Evolutionary conservation across 805 yeast species (phyloP).

Genomic region (Priceomyces haplophilus): DNA sequence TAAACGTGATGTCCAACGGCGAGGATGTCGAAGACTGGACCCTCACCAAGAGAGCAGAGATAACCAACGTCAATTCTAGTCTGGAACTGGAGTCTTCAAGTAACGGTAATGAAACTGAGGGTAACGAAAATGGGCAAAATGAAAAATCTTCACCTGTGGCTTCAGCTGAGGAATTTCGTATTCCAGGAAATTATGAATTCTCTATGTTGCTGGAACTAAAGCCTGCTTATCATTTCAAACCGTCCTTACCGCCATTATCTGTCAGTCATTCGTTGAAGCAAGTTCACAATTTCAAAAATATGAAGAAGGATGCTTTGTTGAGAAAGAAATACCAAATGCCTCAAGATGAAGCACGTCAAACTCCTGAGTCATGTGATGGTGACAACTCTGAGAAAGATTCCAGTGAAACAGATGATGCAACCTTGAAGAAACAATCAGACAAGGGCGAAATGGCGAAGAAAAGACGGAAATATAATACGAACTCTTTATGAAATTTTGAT

Average conservation of each 20-base stretch:
- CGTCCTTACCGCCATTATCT: conserved; percentile 38
- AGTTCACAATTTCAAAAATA: conserved; percentile 11
- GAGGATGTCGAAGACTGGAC: conserved; percentile 56
- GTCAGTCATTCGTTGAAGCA: conserved; percentile 30
- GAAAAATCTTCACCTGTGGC: not conserved
- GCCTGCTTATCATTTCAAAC: conserved; percentile 27
- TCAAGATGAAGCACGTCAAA: conserved; percentile 10
- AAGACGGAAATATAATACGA: conserved; percentile 4
- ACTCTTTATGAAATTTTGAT: not conserved
- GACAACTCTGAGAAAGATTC: conserved; percentile 14
- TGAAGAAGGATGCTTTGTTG: conserved; percentile 10
- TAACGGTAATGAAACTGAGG: not conserved
- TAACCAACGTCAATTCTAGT: conserved; percentile 13
- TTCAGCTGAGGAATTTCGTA: conserved; percentile 8
- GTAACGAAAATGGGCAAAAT: not conserved
- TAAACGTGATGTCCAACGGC: conserved; percentile 35
- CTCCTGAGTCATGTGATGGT: conserved; percentile 21
- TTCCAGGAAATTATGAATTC: conserved; percentile 32
- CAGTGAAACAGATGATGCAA: conserved; percentile 5
- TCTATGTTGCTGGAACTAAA: conserved; percentile 25
- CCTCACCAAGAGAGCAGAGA: conserved; percentile 45
- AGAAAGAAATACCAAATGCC: conserved; percentile 10
- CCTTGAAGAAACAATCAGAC: conserved; percentile 10
- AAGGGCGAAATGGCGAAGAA: conserved; percentile 7
- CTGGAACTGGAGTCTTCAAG: not conserved